Percentiles rank a stretch among this genome's conserved stretches.
Evolutionary conservation across 306 rosid genomes (phyloP).

Genomic region (Fragaria nilgerrensis): DNA sequence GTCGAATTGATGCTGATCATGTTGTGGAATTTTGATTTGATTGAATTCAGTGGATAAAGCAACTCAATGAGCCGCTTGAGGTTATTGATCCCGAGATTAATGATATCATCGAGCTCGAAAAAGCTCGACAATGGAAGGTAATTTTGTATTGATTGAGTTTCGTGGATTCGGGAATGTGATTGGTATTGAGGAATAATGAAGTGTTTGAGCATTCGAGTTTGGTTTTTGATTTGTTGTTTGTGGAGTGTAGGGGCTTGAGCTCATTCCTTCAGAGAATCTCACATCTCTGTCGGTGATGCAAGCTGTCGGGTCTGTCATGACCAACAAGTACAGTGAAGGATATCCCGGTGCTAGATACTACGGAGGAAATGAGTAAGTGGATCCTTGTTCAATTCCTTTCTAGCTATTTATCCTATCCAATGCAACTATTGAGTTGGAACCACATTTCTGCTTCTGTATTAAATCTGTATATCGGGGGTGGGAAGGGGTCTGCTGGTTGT

Average conservation of each 20-base stretch:
- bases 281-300: slow-evolving; percentile 87
- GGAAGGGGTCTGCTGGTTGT: neutral
- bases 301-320: slow-evolving; percentile 97
- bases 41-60: slow-evolving; percentile 70
- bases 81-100: slow-evolving; percentile 73
- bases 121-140: slow-evolving; percentile 94
- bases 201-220: neutral
- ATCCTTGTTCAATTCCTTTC: neutral
- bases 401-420: neutral
- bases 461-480: neutral
- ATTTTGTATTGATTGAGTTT: neutral
- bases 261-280: slow-evolving; percentile 87
- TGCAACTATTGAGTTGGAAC: neutral
- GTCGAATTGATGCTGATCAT: slow-evolving; percentile 9
- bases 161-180: neutral
- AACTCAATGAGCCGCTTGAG: slow-evolving; percentile 77
- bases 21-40: neutral
- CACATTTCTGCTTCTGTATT: neutral
- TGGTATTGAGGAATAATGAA: neutral
- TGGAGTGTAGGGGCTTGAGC: slow-evolving; percentile 63
- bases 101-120: slow-evolving; percentile 83
- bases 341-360: slow-evolving; percentile 97
- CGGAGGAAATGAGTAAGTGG: slow-evolving; percentile 88
- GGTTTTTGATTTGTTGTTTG: neutral
- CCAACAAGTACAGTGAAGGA: slow-evolving; percentile 88